These are phyloP conservation scores for Pezicula radicicola DNA, from an alignment of 2,329 filamentous ascomycete genomes.

Conservation along the genomic window DNA sequence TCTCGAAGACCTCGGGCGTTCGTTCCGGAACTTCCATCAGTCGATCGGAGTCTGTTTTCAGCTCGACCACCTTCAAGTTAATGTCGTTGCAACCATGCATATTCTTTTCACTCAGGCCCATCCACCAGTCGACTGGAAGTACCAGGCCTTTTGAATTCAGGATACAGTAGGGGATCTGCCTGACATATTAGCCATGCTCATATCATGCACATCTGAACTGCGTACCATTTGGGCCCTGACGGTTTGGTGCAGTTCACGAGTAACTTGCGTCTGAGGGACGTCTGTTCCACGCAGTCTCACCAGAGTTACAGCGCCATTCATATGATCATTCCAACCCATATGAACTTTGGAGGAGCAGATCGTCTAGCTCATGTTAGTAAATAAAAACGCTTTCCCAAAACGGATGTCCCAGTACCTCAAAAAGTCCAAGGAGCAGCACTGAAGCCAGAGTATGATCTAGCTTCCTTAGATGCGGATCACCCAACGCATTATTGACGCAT, in stretches of 20 bases:
- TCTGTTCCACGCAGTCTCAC: conserved; percentile 48
- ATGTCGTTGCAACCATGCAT: conserved; percentile 41
- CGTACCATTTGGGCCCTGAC: conserved; percentile 1
- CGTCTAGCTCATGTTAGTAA: conserved; percentile 19
- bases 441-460: conserved; percentile 52
- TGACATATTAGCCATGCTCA: not conserved
- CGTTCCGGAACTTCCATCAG: conserved; percentile 44
- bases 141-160: conserved; percentile 45
- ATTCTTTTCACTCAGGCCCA: conserved; percentile 44
- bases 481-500: conserved; percentile 45
- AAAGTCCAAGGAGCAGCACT: conserved; percentile 53
- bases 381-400: not conserved
- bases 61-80: conserved; percentile 48
- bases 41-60: conserved; percentile 48
- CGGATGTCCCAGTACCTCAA: conserved; percentile 38
- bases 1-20: conserved; percentile 44
- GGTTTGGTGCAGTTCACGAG: not conserved
- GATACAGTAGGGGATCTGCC: conserved; percentile 32
- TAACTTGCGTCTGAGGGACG: not conserved
- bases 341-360: conserved; percentile 49
- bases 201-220: not conserved
- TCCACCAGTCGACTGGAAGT: conserved; percentile 57
- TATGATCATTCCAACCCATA: conserved; percentile 58
- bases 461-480: conserved; percentile 41
- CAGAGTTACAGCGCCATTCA: conserved; percentile 55